Conservation (phyloP, 495 filamentous ascomycete species). For the Aspergillus bridgeri region DNA sequence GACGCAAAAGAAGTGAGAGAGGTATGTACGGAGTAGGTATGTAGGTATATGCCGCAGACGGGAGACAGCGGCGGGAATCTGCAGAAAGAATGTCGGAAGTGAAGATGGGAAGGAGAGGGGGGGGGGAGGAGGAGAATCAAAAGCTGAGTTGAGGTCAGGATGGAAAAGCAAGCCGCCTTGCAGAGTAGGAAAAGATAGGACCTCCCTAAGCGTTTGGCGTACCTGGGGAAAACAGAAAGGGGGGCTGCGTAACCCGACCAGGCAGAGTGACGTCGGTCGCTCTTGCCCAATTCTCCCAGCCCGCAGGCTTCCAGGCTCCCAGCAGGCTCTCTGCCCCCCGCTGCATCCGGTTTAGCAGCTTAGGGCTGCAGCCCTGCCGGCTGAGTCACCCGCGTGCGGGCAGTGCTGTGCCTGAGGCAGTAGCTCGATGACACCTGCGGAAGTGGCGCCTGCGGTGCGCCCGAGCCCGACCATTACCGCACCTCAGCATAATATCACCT, state of each 20-base stretch:
- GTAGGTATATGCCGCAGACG: neutral
- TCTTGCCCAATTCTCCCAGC: slow-evolving; percentile 8
- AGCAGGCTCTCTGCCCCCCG: slow-evolving; percentile 6
- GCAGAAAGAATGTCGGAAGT: neutral
- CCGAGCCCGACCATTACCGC: slow-evolving; percentile 29
- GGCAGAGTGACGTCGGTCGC: slow-evolving; percentile 36
- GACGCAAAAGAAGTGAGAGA: neutral
- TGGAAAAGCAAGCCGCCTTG: neutral
- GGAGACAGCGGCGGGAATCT: neutral
- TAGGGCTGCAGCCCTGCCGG: slow-evolving; percentile 25
- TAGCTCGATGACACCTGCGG: slow-evolving; percentile 22
- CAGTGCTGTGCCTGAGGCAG: slow-evolving; percentile 27
- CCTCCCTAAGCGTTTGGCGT: too few species aligned
- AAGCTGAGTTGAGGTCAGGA: neutral
- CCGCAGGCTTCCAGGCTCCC: too few species aligned
- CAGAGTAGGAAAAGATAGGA: too few species aligned
- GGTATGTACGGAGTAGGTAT: too few species aligned
- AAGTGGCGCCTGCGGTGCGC: slow-evolving; percentile 28
- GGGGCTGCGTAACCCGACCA: slow-evolving; percentile 15
- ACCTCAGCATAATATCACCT: slow-evolving; percentile 43
- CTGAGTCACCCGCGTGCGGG: neutral
- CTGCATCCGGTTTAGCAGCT: slow-evolving; percentile 10
- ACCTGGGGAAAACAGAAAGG: slow-evolving; percentile 10
- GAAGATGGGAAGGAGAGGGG: neutral
- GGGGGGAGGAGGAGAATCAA: too few species aligned